Base-by-base conservation (phyloP, 768 basidiomycete genomes). In the Austroboletus festivus region DNA sequence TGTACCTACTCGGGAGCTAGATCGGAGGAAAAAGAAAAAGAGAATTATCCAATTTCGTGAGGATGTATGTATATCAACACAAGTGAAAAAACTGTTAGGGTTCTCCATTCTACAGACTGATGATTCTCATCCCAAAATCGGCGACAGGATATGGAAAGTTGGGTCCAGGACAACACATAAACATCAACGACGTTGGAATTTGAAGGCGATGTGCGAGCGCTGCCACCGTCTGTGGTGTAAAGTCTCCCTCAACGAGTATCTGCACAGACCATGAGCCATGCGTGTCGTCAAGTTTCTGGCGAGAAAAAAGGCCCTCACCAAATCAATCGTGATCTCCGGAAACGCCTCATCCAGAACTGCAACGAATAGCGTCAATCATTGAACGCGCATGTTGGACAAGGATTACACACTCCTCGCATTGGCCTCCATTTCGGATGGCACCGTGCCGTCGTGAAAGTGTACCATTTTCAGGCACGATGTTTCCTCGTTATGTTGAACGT, bases 371-470 rank as follows among this genome's bases (percentile, higher is more conserved):
- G 38, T 61, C 11, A 54, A 18, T 18, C 7, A 21, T 1, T 21
- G 12, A 20, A 13, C 12, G 21, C 19, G 41, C 8, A 12, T 3
- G 21, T 9, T 5, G 41, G 16, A 24, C 21, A 18, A 38, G 20
- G 5, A 23, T 33, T 19, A 59, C 71, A 20, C 44, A 81, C 82
- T 81, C 60, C 80, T 85, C 26, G 77, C 73, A 57, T 88, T 89
- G 5, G 85, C 83, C 60, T 83, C 85, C 55, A 89, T 65, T 57
- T 89, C 87, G 0, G 82, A 82, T 1, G 86, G 86, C 21, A 82
- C 70, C 24, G 77, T 78, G 20, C 67, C 70, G 22, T 81, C 75
- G 48, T 76, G 71, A 56, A 85, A 86, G 56, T 87, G 84, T 4
- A 87, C 73, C 12, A 89, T 75, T 65, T 85, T 85, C 47, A 89